phyloP scores from a whole-genome alignment of 371 early-diverging fungal genomes.

The Lichtheimia ramosa region DNA sequence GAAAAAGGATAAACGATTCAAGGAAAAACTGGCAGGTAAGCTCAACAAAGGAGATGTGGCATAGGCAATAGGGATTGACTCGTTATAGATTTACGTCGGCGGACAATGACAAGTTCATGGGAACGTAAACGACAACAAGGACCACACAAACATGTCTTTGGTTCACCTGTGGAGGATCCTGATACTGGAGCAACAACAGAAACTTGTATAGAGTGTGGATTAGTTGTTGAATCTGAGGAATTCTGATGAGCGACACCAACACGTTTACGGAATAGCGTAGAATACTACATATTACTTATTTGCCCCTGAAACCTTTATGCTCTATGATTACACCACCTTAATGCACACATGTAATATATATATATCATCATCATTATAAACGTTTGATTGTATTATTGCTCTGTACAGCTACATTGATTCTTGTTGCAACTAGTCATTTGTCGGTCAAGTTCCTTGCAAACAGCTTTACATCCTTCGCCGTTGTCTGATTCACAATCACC shows the following conservation, averaged over 20 bases:
- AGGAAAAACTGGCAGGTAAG: slow-evolving; percentile 68
- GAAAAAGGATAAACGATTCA: slow-evolving; percentile 84
- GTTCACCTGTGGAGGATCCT: slow-evolving; percentile 44
- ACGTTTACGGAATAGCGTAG: too few species aligned
- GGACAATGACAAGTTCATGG: slow-evolving; percentile 83
- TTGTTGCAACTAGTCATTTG: slow-evolving; percentile 14
- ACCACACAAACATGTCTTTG: slow-evolving; percentile 77
- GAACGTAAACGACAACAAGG: slow-evolving; percentile 61
- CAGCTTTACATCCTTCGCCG: slow-evolving; percentile 17
- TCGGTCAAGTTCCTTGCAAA: slow-evolving; percentile 18
- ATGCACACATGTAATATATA: too few species aligned
- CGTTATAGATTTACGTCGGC: slow-evolving; percentile 68
- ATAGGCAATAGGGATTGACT: not conserved
- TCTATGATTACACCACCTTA: too few species aligned
- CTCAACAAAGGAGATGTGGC: not conserved
- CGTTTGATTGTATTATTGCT: too few species aligned
- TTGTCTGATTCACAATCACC: slow-evolving; percentile 22
- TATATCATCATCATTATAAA: too few species aligned
- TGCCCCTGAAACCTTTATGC: too few species aligned
- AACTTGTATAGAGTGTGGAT: slow-evolving; percentile 70
- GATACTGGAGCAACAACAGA: slow-evolving; percentile 51
- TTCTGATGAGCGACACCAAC: slow-evolving; percentile 39
- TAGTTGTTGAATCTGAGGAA: slow-evolving; percentile 73
- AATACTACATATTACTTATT: too few species aligned
- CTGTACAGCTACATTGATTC: slow-evolving; percentile 16